Conservation (phyloP, 805 yeast genomes). For the Teunomyces lycoperdinae region DNA sequence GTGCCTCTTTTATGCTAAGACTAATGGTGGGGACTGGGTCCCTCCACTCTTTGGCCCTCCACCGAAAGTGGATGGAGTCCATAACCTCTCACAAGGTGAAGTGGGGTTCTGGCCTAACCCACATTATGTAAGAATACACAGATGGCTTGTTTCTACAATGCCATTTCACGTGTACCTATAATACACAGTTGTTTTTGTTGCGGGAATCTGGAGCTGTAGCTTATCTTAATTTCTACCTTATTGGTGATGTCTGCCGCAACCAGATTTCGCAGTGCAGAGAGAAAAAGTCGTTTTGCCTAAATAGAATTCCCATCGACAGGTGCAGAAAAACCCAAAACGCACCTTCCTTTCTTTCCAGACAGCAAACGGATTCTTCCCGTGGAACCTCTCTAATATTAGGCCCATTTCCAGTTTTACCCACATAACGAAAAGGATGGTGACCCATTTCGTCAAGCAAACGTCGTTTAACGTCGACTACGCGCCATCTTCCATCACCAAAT, state of each 20-base stretch:
- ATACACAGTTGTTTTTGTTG: no score
- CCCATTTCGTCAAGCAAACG: conserved; percentile 22
- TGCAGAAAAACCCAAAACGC: background rate
- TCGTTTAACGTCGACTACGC: conserved; percentile 70
- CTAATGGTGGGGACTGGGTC: background rate
- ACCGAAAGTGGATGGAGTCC: background rate
- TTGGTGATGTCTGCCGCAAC: background rate
- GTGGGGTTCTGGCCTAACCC: background rate
- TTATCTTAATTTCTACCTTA: background rate
- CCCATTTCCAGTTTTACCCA: background rate
- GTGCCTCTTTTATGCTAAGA: background rate
- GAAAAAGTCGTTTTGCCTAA: background rate
- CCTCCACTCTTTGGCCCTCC: background rate
- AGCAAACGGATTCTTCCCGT: background rate
- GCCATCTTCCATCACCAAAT: conserved; percentile 67
- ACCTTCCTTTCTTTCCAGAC: background rate
- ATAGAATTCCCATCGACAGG: background rate
- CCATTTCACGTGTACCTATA: no score
- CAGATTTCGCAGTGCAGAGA: background rate
- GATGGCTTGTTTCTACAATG: no score
- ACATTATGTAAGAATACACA: no score
- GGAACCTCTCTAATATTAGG: background rate
- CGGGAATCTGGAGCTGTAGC: background rate
- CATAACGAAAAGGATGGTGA: conserved; percentile 1
- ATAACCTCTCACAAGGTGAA: background rate